Conservation (phyloP, 768 basidiomycete species). For the Nidula microcarpa region DNA sequence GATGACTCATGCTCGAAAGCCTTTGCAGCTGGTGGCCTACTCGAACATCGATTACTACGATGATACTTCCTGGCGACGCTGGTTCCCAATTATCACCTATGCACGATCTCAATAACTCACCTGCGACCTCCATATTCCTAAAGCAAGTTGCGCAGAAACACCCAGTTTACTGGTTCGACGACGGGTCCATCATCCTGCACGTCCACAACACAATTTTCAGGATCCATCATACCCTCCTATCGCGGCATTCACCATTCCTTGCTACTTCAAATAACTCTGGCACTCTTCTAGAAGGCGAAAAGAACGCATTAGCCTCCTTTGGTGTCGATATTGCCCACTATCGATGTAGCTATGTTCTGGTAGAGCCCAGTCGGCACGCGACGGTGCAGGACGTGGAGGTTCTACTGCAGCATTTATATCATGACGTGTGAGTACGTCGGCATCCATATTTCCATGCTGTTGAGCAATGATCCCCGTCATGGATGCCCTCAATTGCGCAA, state of each 20-base stretch:
- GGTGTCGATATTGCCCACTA: neutral
- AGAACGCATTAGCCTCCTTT: neutral
- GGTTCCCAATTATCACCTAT: too few relatives aligned
- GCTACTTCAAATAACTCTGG: conserved; percentile 5
- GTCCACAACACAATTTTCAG: conserved; percentile 47
- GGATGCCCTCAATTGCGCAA: neutral
- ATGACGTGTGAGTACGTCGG: conserved; percentile 52
- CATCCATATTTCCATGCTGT: neutral
- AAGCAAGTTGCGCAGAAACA: conserved; percentile 12
- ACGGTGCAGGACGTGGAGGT: conserved; percentile 46
- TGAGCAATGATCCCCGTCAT: neutral
- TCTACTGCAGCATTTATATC: conserved; percentile 63
- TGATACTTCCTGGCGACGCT: too few relatives aligned
- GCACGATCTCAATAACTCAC: too few relatives aligned
- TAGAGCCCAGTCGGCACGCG: conserved; percentile 33
- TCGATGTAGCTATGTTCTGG: neutral
- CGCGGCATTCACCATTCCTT: conserved; percentile 45
- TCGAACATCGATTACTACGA: too few relatives aligned
- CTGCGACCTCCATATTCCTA: too few relatives aligned
- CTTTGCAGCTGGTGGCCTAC: too few relatives aligned
- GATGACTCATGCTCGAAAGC: too few relatives aligned
- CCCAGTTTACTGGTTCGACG: conserved; percentile 61
- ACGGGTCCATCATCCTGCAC: conserved; percentile 55
- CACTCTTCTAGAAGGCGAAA: neutral
- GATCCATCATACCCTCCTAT: conserved; percentile 50